These are phyloP conservation scores for Cryptococcus sp. DNA, from an alignment of 1,284 basidiomycete species.

Conservation along the genomic window DNA sequence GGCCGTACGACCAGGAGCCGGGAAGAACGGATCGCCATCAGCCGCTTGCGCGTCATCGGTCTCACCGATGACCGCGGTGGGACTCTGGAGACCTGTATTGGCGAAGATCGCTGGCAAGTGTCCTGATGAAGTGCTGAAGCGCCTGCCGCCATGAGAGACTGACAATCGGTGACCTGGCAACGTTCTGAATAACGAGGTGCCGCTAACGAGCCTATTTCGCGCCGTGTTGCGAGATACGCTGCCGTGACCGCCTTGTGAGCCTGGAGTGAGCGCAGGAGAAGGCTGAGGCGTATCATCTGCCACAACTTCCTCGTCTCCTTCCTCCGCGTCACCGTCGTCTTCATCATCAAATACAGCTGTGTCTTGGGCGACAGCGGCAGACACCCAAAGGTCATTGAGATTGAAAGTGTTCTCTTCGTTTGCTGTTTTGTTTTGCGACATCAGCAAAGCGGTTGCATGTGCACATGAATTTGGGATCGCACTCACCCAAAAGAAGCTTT, in stretches of 20 bases:
- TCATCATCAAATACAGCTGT: constrained; percentile 53
- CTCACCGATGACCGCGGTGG: constrained; percentile 35
- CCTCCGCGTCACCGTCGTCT: constrained; percentile 34
- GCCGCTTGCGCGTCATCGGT: constrained; percentile 12
- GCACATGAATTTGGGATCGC: not conserved
- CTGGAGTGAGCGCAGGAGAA: constrained; percentile 23
- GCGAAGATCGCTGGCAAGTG: constrained; percentile 50
- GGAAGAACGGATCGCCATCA: constrained; percentile 40
- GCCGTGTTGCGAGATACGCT: constrained; percentile 11
- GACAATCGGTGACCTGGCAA: constrained; percentile 32
- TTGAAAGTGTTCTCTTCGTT: constrained; percentile 55
- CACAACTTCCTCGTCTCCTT: constrained; percentile 24
- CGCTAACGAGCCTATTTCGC: constrained; percentile 10
- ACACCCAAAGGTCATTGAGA: constrained; percentile 55
- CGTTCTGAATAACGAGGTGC: constrained; percentile 15
- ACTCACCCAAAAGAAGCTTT: constrained; percentile 68
- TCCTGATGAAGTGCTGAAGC: constrained; percentile 47
- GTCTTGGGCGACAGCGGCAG: constrained; percentile 53
- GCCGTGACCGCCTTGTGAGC: constrained; percentile 13
- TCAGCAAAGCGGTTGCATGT: not conserved
- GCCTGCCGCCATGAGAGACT: constrained; percentile 31
- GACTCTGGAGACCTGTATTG: constrained; percentile 49
- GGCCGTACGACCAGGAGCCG: constrained; percentile 18
- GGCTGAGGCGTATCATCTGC: constrained; percentile 25
- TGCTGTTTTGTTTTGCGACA: constrained; percentile 28